Base-by-base conservation (phyloP, 805 yeast species). In the Cyberlindnera bimundalis region DNA sequence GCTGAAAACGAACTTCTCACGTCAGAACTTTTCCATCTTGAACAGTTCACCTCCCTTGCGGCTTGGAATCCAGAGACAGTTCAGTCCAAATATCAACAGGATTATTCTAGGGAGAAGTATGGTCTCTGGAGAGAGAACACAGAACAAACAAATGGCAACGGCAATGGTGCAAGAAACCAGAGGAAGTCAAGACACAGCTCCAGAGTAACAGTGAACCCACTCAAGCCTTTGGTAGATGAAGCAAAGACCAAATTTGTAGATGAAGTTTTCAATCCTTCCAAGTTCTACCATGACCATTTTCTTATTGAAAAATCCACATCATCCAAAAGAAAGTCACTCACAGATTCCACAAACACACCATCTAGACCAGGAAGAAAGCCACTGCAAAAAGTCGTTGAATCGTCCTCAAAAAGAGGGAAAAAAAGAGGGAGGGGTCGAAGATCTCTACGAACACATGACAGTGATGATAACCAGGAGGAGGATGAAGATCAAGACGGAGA, bases 11-110 rank as follows among this genome's bases (percentile, higher is more conserved):
- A 74, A 37, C 38, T 73, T 5, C 58, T 75, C 19, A 65, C 76
- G 0, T 76, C 78, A 46, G 89, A 84, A 53, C 61, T 83, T 15
- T 82, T 77, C 51, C 87, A 83, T 54, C 60, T 84, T 20, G 64
- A 70, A 42, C 76, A 79, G 49, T 83, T 73, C 55, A 76, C 78
- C 16, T 78, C 86, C 1, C 56, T 82, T 31, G 75, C 71, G 0
- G 76, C 75, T 15, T 84, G 80, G 74, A 74, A 81, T 47, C 89
- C 89, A 0, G 52, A 58, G 13, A 65, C 67, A 2, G 53, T 64
- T 9, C 66, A 65, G 14, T 64, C 70, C 2, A 62, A 59, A 26
- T 46, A 55, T 47, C 65, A 54, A 40, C 54, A 48, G 42, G 58
- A 49, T 39, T 72, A 62, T 39, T 61, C 37, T 20, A 57, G 53